Conservation (phyloP, 176 grass and related monocot genomes). For the Aegilops sharonensis region DNA sequence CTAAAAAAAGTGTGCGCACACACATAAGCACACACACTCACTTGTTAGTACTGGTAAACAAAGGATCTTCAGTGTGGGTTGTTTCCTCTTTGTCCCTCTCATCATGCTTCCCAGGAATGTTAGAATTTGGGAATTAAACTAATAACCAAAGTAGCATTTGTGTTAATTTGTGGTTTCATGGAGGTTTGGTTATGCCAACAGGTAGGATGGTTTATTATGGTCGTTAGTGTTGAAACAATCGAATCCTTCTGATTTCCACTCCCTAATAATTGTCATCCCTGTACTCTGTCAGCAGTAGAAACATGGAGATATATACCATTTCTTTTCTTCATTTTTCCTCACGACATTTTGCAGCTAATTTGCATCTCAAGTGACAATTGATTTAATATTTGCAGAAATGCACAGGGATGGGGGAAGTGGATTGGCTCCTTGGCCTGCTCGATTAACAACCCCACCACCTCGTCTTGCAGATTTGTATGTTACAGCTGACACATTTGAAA, state of each 20-base stretch:
- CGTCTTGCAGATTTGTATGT: constrained; percentile 87
- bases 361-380: constrained; percentile 26
- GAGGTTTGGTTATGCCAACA: neutral
- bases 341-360: neutral
- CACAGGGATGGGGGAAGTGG: constrained; percentile 83
- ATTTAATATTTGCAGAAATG: constrained; percentile 72
- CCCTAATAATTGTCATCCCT: neutral
- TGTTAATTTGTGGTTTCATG: neutral
- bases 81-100: neutral
- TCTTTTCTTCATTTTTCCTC: constrained; percentile 16
- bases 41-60: neutral
- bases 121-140: neutral
- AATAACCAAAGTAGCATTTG: constrained; percentile 9
- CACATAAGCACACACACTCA: neutral
- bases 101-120: neutral
- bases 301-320: neutral
- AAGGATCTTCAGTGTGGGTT: neutral
- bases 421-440: constrained; percentile 93
- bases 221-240: constrained; percentile 8
- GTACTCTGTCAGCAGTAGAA: neutral
- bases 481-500: constrained; percentile 78
- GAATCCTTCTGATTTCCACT: neutral
- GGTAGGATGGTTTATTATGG: neutral
- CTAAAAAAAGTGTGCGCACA: neutral
- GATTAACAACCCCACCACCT: constrained; percentile 75